Evolutionary conservation across 257 asterid species (phyloP).

Genomic region (Nicotiana benthamiana): DNA sequence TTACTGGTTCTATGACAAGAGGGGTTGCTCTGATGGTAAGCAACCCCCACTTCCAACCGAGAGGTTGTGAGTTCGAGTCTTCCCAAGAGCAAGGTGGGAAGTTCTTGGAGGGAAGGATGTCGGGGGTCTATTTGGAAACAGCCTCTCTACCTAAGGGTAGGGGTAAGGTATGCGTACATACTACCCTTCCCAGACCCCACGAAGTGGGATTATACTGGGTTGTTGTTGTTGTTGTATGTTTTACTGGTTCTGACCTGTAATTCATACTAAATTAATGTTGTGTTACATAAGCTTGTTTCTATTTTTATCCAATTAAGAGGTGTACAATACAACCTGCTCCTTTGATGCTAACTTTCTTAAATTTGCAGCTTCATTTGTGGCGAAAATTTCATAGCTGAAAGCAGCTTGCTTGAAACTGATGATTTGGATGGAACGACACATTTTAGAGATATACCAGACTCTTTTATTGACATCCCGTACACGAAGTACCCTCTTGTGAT

Average conservation of each 20-base stretch:
- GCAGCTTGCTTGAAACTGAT: conserved; percentile 25
- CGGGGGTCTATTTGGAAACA: too few species aligned
- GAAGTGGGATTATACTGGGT: too few species aligned
- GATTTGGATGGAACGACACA: conserved; percentile 40
- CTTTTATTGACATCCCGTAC: conserved; percentile 34
- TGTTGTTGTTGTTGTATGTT: too few species aligned
- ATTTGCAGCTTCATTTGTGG: conserved; percentile 33
- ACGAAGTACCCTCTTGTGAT: conserved; percentile 52
- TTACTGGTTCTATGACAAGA: not conserved
- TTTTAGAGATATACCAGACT: conserved; percentile 48
- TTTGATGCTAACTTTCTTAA: not conserved
- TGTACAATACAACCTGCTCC: not conserved
- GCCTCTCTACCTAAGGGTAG: too few species aligned
- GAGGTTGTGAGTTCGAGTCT: too few species aligned
- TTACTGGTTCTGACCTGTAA: not conserved
- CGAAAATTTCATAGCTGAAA: conserved; percentile 13
- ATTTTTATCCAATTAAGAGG: not conserved
- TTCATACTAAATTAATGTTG: not conserved
- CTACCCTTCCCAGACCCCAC: too few species aligned
- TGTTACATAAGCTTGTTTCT: not conserved
- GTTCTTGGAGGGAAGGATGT: too few species aligned
- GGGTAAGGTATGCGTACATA: too few species aligned
- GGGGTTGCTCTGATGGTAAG: too few species aligned
- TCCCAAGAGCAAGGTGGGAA: too few species aligned
- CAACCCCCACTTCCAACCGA: too few species aligned